A percentile compares a stretch with the other conserved stretches of the same genome.
phyloP scores from a whole-genome alignment of 805 yeast genomes.

The Phaffomyces antillensis region DNA sequence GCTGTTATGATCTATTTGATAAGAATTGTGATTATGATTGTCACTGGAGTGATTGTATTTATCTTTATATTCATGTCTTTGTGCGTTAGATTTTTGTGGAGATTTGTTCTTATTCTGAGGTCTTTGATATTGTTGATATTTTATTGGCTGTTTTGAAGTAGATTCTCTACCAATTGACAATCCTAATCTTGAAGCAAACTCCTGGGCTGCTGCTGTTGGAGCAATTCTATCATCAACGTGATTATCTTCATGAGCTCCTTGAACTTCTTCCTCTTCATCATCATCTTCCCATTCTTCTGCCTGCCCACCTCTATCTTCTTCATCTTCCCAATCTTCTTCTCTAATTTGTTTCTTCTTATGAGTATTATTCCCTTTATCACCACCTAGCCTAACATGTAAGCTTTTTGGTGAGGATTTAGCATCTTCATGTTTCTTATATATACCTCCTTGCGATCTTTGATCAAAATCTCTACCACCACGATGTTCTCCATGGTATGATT shows the following conservation, averaged over 20 bases:
- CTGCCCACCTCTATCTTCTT: not conserved
- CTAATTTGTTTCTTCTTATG: too few relatives aligned
- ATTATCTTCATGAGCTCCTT: constrained; percentile 1
- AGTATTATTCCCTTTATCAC: too few relatives aligned
- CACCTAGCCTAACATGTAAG: too few relatives aligned
- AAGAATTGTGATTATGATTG: not conserved
- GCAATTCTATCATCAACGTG: constrained; percentile 7
- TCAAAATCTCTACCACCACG: too few relatives aligned
- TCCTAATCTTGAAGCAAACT: constrained; percentile 20
- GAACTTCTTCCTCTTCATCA: constrained; percentile 1
- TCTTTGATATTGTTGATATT: not conserved
- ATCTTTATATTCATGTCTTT: too few relatives aligned
- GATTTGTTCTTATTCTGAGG: too few relatives aligned
- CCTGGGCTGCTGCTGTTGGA: constrained; percentile 17
- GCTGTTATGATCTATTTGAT: constrained; percentile 4
- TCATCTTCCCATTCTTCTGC: constrained; percentile 11
- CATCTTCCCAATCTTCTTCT: too few relatives aligned
- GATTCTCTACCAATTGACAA: constrained; percentile 2
- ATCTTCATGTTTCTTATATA: too few relatives aligned
- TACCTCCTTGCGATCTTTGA: too few relatives aligned
- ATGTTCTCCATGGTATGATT: too few relatives aligned
- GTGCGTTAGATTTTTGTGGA: too few relatives aligned
- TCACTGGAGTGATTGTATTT: not conserved
- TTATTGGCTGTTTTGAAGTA: not conserved
- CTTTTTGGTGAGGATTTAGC: too few relatives aligned